A percentile compares a stretch with the other conserved stretches of the same genome.
phyloP scores from a whole-genome alignment of 257 asterid species.

The Solanum ossicruentum region DNA sequence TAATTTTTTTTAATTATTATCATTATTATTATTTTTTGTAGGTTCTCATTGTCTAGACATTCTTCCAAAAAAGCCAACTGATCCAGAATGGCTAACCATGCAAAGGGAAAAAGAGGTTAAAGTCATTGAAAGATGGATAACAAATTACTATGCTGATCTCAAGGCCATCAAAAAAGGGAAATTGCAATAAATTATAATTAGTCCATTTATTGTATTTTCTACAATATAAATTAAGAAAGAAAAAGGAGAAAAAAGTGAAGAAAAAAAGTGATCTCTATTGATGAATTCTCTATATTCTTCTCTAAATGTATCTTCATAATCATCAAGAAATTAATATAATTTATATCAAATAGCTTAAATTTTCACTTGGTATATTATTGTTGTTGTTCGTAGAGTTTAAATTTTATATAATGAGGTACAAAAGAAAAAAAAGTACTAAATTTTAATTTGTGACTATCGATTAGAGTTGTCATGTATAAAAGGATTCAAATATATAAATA shows the following conservation, averaged over 20 bases:
- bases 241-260: too few relatives aligned
- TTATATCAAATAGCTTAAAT: too few relatives aligned
- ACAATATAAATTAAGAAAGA: not conserved
- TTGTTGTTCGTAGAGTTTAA: not conserved
- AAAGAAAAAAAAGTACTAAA: not conserved
- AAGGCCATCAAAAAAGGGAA: not conserved
- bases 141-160: conserved; percentile 14
- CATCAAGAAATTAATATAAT: not conserved
- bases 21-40: not conserved
- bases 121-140: conserved; percentile 19
- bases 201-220: conserved; percentile 6
- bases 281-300: not conserved
- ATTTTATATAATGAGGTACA: not conserved
- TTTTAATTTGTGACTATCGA: not conserved
- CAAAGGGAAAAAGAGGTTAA: conserved; percentile 36
- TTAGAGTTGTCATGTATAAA: not conserved
- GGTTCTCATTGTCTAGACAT: conserved; percentile 71
- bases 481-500: not conserved
- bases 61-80: conserved; percentile 10
- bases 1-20: not conserved
- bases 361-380: too few relatives aligned
- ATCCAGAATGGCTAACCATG: conserved; percentile 48
- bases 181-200: conserved; percentile 8
- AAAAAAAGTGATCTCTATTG: not conserved
- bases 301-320: not conserved